phyloP scores from a whole-genome alignment of 306 rosid genomes.

The Carpinus fangiana region DNA sequence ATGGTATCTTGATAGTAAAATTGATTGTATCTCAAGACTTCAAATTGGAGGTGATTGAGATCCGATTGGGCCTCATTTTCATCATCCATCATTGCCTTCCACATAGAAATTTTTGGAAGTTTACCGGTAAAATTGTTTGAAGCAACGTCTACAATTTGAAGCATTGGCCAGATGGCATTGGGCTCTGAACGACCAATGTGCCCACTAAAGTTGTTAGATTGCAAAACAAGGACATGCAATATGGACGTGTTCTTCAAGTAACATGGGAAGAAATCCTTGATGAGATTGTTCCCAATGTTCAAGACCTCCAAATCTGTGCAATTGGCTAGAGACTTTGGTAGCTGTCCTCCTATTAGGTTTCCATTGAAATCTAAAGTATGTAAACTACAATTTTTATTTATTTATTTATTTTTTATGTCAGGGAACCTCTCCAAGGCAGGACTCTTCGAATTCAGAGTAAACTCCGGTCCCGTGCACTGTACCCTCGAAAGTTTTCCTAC shows the following conservation, averaged over 20 bases:
- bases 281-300: constrained; percentile 39
- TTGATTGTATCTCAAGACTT: neutral
- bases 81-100: constrained; percentile 20
- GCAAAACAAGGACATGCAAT: constrained; percentile 39
- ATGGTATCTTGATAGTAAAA: constrained; percentile 33
- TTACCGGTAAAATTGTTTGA: neutral
- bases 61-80: neutral
- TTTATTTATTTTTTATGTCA: too few species aligned
- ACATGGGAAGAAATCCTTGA: constrained; percentile 6
- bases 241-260: constrained; percentile 14
- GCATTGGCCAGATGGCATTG: neutral
- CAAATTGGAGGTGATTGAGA: constrained; percentile 20
- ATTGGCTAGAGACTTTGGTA: constrained; percentile 30
- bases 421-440: too few species aligned
- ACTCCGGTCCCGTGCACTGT: constrained; percentile 31
- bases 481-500: too few species aligned
- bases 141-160: constrained; percentile 45
- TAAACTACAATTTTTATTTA: constrained; percentile 6
- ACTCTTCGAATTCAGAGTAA: too few species aligned
- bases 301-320: constrained; percentile 34
- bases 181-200: neutral
- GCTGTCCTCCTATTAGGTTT: constrained; percentile 21
- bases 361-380: constrained; percentile 23
- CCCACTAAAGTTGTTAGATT: constrained; percentile 31
- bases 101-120: neutral